Percentiles rank a stretch among this genome's conserved stretches.
These are phyloP conservation scores for Rhynchosporium graminicola DNA, from an alignment of 2,329 filamentous ascomycete genomes.

Conservation along the genomic window DNA sequence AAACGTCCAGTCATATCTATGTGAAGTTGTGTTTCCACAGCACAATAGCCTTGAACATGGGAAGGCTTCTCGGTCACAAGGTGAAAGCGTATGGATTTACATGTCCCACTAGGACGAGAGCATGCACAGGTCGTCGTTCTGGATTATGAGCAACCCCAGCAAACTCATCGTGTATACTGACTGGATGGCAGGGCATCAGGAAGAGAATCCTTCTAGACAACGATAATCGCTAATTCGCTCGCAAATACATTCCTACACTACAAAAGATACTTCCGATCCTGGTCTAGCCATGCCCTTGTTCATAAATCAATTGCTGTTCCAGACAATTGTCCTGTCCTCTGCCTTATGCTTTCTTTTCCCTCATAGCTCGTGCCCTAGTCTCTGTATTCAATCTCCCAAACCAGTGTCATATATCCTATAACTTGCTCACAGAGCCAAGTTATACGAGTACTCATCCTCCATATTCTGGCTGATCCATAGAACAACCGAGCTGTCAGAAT, in stretches of 20 bases:
- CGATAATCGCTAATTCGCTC: constrained; percentile 15
- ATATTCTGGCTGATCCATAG: constrained; percentile 72
- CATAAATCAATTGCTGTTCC: neutral
- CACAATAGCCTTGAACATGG: no score
- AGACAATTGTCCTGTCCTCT: neutral
- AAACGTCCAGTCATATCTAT: no score
- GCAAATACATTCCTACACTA: constrained; percentile 22
- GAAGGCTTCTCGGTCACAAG: no score
- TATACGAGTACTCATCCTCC: constrained; percentile 72
- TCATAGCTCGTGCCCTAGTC: neutral
- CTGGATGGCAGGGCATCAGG: neutral
- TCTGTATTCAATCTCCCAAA: neutral
- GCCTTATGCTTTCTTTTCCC: neutral
- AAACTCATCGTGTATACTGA: neutral
- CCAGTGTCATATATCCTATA: neutral
- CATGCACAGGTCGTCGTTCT: no score
- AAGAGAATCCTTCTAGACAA: neutral
- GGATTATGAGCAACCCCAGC: no score
- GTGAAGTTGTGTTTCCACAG: no score
- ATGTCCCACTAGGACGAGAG: no score
- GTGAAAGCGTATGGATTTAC: no score
- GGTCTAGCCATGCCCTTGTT: neutral
- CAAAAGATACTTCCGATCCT: constrained; percentile 17
- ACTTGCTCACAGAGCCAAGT: constrained; percentile 54
- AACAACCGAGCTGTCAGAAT: constrained; percentile 55